Base-by-base conservation (phyloP, 2,329 filamentous ascomycete species). In the Incumbomyces delicatus region DNA sequence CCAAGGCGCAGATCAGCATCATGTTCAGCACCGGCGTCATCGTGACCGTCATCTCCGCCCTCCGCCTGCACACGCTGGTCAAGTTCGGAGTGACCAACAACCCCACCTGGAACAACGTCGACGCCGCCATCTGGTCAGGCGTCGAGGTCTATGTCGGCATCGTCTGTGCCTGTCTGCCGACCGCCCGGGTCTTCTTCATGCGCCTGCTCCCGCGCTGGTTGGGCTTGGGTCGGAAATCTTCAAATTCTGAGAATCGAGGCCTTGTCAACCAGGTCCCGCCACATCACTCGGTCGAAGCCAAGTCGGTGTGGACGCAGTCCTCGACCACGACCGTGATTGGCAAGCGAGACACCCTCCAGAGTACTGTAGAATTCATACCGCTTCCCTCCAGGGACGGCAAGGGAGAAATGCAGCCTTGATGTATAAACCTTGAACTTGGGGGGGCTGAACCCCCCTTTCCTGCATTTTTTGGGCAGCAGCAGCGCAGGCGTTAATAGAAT, bases 21-120 rank as follows among this genome's bases (percentile, higher is more conserved):
- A 66, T 66, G 61, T 67, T 67, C 41, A 47, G 56, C n/a, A 46
- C 66, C 14, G 64, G 64, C 16, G n/a, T 35, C 27, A 46, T 35
- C 18, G 29, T 46, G 11, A 46, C 44, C 16, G 10, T 46, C 32
- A 40, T 30, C 17, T 40, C 34, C 35, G 36, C 18, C n/a, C 18
- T 46, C 13, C 34, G 44, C 5, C 18, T 46, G 11, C 36, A 41
- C n/a, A 31, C 12, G 3, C n/a, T 46, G 6, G 32, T 46, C 30
- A 4, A 20, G 3, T 46, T 40, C 27, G n/a, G 7, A 13, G 16
- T 18, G 35, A 46, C 44, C 20, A 20, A 13, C 11, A 46, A 46
- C 32, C 32, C 32, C 10, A 46, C 35, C 6, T 46, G 44, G 35
- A 36, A 46, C 14, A 30, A 46, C 32, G 12, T 41, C 13, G 35